A percentile compares a stretch with the other conserved stretches of the same genome.
phyloP scores from a whole-genome alignment of 139 green algal species.

The Chloropicon primus region DNA sequence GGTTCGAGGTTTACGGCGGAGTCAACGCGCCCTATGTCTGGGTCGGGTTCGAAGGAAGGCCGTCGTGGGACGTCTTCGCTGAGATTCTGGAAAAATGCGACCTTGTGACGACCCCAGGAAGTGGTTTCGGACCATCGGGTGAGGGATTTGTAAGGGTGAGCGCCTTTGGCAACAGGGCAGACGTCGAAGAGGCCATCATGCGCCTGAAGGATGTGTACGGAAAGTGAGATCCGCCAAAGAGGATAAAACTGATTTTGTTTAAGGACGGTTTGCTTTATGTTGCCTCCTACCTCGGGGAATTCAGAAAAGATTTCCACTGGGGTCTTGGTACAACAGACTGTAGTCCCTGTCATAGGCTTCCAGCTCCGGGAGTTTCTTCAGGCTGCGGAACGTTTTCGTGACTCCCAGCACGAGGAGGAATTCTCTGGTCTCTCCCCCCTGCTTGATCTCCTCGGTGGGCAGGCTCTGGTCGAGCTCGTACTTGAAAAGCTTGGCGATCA shows the following conservation, averaged over 20 bases:
- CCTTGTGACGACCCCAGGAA: conserved; percentile 95
- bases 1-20: conserved; percentile 86
- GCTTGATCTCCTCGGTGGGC: background rate
- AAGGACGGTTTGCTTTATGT: too few species aligned
- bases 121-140: conserved; percentile 82
- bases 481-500: background rate
- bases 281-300: background rate
- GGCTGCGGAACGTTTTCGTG: background rate
- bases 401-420: background rate
- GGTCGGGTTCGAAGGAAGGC: conserved; percentile 82
- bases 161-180: conserved; percentile 76
- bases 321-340: background rate
- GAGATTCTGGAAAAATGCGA: conserved; percentile 85
- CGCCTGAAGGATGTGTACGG: conserved; percentile 21
- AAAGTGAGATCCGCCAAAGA: too few species aligned
- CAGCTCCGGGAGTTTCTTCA: background rate
- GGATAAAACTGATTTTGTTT: too few species aligned
- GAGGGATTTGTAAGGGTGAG: conserved; percentile 93
- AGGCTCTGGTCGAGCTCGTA: background rate
- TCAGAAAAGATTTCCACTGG: background rate
- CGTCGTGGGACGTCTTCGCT: conserved; percentile 89
- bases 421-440: background rate
- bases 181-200: conserved; percentile 29
- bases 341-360: background rate
- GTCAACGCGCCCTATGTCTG: conserved; percentile 95